Evolutionary conservation across 805 yeast genomes (phyloP), one percentile per base, ranked within the genome.

Genomic region (Yarrowia sp.): DNA sequence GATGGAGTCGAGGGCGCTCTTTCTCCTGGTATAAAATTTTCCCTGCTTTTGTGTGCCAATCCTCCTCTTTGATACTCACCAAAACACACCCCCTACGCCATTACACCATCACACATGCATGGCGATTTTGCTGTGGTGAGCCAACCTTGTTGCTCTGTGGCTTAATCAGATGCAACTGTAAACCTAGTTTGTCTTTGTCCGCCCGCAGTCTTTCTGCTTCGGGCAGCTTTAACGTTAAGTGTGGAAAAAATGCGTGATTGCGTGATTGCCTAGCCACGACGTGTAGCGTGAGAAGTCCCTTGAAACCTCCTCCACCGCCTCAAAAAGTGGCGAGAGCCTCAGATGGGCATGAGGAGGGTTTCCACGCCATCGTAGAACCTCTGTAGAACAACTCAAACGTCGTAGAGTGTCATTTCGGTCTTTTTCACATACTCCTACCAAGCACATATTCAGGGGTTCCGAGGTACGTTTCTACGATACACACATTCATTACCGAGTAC

Each of bases 21-120:
- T 22, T 18, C 28, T 14, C n/a, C n/a, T n/a, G n/a, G 28, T 22
- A 22, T 22, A 22, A 22, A 22, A 22, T 4, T 35, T 35, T 9
- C 38, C 13, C 13, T 8, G 13, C 2, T 35, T 35, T 35, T 35
- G 8, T 8, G 6, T 3, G n/a, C 38, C 38, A 35, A 2, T 35
- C 38, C 8, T 3, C 38, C 38, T 4, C 13, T 4, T 3, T 35
- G 8, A 2, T 3, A 9, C 13, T 8, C 38, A 11, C 6, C 38
- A 4, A 35, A 35, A 35, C 28, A 35, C 13, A 2, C 38, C 8
- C 41, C 41, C 31, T 48, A 31, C 47, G 45, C 33, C 61, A 55
- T 55, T 55, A 55, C 61, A 55, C 61, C 61, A 55, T 55, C 61
- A 39, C 45, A 31, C 47, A 41, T 55, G 61, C 61, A 55, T 39